Evolutionary conservation across 306 rosid genomes (phyloP), one percentile per base, ranked within the genome.

Genomic region (Lathyrus tuberosus): DNA sequence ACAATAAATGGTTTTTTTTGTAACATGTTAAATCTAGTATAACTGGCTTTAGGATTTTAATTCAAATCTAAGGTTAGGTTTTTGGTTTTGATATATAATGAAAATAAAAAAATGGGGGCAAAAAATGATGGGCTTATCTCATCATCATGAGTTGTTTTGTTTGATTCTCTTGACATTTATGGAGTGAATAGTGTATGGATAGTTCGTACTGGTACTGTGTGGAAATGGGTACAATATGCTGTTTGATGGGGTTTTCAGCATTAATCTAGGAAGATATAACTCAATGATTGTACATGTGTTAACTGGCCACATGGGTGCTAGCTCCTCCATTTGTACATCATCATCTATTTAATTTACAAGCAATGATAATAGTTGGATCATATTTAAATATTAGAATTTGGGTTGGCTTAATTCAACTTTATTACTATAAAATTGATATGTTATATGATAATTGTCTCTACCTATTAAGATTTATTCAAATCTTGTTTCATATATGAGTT

Each of bases 221-320:
- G 22, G 56, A 43, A 74, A 74, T 79, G 24, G 54, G 66, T 70
- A 20, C 24, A n/a, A 79, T 62, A 69, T 65, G 76, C 69, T 71
- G 24, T 74, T 63, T 35, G 62, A 73, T 67, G 74, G 83, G 66
- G 10, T 72, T 73, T 75, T 65, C n/a, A 54, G 47, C 74, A 69
- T 71, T 20, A 51, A 59, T 20, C 58, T 54, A 42, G 49, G 82
- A 83, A 83, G 88, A 72, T 78, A 74, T 30, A 38, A 71, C 52
- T 83, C 84, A 85, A 83, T 83, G 80, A 85, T 85, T 79, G 48
- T 73, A 60, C n/a, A n/a, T 47, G 69, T 67, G 70, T 73, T 76
- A 64, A 80, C 80, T 80, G 84, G 82, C 78, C 88, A 79, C 67
- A 84, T 83, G 85, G 78, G 78, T 81, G 54, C 43, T 53, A 2